Conservation (phyloP, 352 stramenopile genomes). For the Pythium aquatile region DNA sequence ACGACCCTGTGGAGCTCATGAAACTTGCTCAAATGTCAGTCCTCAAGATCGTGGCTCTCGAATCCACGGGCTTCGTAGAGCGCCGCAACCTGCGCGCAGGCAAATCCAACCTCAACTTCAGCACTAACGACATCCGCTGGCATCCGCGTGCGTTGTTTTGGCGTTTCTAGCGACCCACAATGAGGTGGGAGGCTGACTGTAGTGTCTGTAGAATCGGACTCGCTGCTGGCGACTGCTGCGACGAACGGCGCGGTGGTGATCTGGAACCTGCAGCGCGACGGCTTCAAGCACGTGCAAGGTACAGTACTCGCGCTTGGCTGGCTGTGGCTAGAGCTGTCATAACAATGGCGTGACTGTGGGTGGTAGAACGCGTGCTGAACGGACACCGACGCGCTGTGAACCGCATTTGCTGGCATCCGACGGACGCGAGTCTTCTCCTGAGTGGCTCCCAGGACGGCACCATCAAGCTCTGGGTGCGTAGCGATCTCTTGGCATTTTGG, state of each 20-base stretch:
- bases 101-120: conserved; percentile 86
- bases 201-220: conserved; percentile 86
- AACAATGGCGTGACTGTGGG: not conserved
- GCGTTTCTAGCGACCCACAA: too few relatives aligned
- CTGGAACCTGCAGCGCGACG: conserved; percentile 86
- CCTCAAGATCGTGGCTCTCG: conserved; percentile 82
- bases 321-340: not conserved
- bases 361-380: conserved; percentile 69
- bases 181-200: too few relatives aligned
- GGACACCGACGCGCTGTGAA: conserved; percentile 84
- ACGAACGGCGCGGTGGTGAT: conserved; percentile 86
- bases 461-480: conserved; percentile 81
- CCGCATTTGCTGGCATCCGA: conserved; percentile 87
- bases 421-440: conserved; percentile 74
- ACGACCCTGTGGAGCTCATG: not conserved
- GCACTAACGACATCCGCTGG: conserved; percentile 89
- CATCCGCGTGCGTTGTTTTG: conserved; percentile 60
- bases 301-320: not conserved
- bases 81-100: conserved; percentile 83
- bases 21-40: conserved; percentile 35
- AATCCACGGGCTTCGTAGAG: conserved; percentile 73
- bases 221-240: conserved; percentile 78
- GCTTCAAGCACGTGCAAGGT: conserved; percentile 88
- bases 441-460: conserved; percentile 86
- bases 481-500: not conserved